Evolutionary conservation across 108 stramenopile genomes (phyloP).

Genomic region (Epithemia pelagica): DNA sequence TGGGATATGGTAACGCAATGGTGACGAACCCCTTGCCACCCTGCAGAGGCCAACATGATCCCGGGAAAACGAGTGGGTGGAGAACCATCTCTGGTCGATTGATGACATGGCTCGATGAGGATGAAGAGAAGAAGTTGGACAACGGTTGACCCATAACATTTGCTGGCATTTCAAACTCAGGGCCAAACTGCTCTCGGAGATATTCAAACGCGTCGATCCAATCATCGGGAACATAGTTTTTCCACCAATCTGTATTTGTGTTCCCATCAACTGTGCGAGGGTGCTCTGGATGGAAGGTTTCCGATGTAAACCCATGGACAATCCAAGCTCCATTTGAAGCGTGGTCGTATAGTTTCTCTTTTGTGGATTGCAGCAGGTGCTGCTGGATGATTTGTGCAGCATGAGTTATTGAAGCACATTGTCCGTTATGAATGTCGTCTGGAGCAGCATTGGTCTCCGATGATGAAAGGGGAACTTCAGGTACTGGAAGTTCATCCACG

Average conservation of each 20-base stretch:
- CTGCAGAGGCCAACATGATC: conserved; percentile 57
- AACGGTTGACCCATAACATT: too few species aligned
- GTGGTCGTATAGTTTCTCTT: neutral
- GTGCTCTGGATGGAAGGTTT: conserved; percentile 14
- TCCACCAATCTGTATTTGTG: conserved; percentile 27
- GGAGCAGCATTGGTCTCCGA: too few species aligned
- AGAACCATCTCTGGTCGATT: conserved; percentile 36
- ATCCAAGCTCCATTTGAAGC: conserved; percentile 15
- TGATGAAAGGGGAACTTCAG: too few species aligned
- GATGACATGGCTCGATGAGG: too few species aligned
- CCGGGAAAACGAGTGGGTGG: conserved; percentile 25
- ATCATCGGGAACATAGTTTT: conserved; percentile 60
- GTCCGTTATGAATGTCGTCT: too few species aligned
- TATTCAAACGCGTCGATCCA: conserved; percentile 34
- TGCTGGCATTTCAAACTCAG: too few species aligned
- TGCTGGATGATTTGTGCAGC: neutral
- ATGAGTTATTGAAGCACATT: neutral
- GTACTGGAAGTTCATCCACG: neutral
- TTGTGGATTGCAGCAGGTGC: neutral
- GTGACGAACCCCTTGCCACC: conserved; percentile 44
- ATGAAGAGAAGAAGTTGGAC: too few species aligned
- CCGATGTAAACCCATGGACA: conserved; percentile 26
- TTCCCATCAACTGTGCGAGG: conserved; percentile 7
- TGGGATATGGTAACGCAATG: conserved; percentile 40
- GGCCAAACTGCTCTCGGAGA: too few species aligned